These are phyloP conservation scores for Phytophthora chlamydospora DNA, from an alignment of 352 stramenopile species.

Conservation along the genomic window DNA sequence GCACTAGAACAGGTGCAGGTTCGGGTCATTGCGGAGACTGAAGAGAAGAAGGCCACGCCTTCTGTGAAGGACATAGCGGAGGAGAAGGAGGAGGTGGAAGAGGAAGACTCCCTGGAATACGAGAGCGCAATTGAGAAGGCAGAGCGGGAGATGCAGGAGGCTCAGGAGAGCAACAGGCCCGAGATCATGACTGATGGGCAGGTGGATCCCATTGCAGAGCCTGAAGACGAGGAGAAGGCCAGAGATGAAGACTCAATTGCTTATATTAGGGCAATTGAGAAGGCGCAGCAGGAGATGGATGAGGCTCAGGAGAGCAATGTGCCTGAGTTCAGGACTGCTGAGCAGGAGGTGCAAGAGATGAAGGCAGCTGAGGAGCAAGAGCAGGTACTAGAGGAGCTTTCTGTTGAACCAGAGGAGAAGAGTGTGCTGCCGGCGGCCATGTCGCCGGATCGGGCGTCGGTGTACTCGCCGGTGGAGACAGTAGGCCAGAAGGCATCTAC, in stretches of 20 bases:
- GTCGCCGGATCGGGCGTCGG: slow-evolving; percentile 17
- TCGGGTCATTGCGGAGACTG: too few species aligned
- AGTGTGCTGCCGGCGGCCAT: background rate
- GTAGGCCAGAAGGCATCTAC: slow-evolving; percentile 9
- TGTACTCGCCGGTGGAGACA: slow-evolving; percentile 23
- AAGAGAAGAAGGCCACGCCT: background rate
- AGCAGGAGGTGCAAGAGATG: slow-evolving; percentile 11
- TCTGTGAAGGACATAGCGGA: background rate
- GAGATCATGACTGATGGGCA: background rate
- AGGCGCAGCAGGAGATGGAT: background rate
- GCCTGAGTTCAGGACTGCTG: background rate
- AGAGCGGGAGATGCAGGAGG: slow-evolving; percentile 1
- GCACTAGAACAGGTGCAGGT: background rate
- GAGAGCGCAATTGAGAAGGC: background rate
- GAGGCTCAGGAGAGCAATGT: background rate
- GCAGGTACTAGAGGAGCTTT: background rate
- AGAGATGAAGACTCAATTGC: too few species aligned
- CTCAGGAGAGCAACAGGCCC: slow-evolving; percentile 1
- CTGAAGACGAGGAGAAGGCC: too few species aligned
- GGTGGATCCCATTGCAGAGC: too few species aligned
- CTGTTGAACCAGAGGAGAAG: slow-evolving; percentile 4
- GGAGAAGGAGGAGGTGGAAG: background rate
- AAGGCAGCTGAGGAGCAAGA: background rate
- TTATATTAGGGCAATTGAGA: too few species aligned
- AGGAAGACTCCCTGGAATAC: background rate